Percentiles rank a stretch among this genome's conserved stretches.
These are phyloP conservation scores for Monosporascus sp. DNA, from an alignment of 2,329 filamentous ascomycete genomes.

Conservation along the genomic window DNA sequence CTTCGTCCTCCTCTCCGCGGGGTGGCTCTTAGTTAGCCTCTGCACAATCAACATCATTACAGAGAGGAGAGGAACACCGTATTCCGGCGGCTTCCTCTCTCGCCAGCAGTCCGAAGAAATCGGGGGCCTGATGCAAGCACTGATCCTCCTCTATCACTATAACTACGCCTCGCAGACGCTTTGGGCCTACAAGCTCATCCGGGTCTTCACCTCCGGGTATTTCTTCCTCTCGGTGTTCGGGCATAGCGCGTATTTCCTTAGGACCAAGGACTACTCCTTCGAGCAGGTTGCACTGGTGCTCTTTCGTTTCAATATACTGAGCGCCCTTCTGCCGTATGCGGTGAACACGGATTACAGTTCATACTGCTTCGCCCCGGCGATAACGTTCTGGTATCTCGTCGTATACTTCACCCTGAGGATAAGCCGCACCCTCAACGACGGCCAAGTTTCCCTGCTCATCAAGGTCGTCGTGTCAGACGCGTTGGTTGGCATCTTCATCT, in stretches of 20 bases:
- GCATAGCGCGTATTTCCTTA: slow-evolving; percentile 54
- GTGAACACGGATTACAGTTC: slow-evolving; percentile 51
- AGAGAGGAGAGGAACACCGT: not conserved
- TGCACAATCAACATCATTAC: slow-evolving; percentile 1
- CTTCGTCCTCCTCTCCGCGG: slow-evolving; percentile 20
- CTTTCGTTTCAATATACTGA: slow-evolving; percentile 53
- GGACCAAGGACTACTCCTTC: slow-evolving; percentile 51
- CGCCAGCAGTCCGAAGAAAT: slow-evolving; percentile 58
- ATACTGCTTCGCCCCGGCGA: slow-evolving; percentile 55
- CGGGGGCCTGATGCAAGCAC: slow-evolving; percentile 61
- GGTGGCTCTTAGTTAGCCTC: slow-evolving; percentile 21
- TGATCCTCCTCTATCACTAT: slow-evolving; percentile 53
- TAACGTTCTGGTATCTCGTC: slow-evolving; percentile 58
- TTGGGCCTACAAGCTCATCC: slow-evolving; percentile 49
- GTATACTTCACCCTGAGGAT: slow-evolving; percentile 48
- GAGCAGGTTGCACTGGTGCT: slow-evolving; percentile 47
- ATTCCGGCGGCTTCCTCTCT: slow-evolving; percentile 35
- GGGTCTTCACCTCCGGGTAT: slow-evolving; percentile 51
- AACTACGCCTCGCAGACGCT: slow-evolving; percentile 45
- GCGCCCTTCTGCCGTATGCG: slow-evolving; percentile 46
- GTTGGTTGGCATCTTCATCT: slow-evolving; percentile 27
- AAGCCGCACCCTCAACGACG: slow-evolving; percentile 36
- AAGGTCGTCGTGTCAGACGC: slow-evolving; percentile 44
- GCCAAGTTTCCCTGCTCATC: slow-evolving; percentile 33
- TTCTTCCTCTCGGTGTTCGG: slow-evolving; percentile 60